Evolutionary conservation across 352 stramenopile species (phyloP).

Genomic region (Phytophthora megakarya): DNA sequence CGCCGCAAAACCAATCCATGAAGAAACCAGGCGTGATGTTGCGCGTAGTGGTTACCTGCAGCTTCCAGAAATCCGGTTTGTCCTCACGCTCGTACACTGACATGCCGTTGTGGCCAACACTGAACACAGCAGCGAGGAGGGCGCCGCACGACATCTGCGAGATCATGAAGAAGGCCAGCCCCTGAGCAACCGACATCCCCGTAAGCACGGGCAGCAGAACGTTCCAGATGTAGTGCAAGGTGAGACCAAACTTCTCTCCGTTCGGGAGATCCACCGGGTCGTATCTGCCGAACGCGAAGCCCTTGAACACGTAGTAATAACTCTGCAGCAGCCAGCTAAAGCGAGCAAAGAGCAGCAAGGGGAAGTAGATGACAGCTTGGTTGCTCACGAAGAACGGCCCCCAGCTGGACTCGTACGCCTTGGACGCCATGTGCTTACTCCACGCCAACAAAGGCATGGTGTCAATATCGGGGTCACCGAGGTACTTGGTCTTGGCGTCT

Average conservation of each 20-base stretch:
- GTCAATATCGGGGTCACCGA: conserved; percentile 98
- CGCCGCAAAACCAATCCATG: conserved; percentile 98
- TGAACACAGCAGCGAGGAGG: conserved; percentile 96
- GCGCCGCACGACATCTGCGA: conserved; percentile 92
- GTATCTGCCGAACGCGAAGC: conserved; percentile 81
- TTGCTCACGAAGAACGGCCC: conserved; percentile 91
- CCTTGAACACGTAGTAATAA: conserved; percentile 94
- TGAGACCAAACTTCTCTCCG: conserved; percentile 70
- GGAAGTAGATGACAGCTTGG: conserved; percentile 97
- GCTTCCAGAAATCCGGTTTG: conserved; percentile 98
- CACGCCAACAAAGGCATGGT: conserved; percentile 98
- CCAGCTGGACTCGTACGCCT: conserved; percentile 78
- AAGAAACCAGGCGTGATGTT: conserved; percentile 95
- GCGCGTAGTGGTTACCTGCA: conserved; percentile 97
- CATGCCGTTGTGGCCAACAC: conserved; percentile 99
- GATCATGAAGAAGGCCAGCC: conserved; percentile 83
- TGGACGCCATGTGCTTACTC: conserved; percentile 95
- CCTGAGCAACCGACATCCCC: conserved; percentile 72
- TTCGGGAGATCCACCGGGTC: conserved; percentile 90
- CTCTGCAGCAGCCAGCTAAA: conserved; percentile 97
- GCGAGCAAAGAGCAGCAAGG: conserved; percentile 95
- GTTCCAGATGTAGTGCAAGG: conserved; percentile 94
- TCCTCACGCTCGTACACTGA: conserved; percentile 95
- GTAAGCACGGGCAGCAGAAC: conserved; percentile 74
- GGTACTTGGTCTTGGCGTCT: conserved; percentile 73